Conservation (phyloP, 768 basidiomycete genomes). For the Tubosaeta brunneosetosa region DNA sequence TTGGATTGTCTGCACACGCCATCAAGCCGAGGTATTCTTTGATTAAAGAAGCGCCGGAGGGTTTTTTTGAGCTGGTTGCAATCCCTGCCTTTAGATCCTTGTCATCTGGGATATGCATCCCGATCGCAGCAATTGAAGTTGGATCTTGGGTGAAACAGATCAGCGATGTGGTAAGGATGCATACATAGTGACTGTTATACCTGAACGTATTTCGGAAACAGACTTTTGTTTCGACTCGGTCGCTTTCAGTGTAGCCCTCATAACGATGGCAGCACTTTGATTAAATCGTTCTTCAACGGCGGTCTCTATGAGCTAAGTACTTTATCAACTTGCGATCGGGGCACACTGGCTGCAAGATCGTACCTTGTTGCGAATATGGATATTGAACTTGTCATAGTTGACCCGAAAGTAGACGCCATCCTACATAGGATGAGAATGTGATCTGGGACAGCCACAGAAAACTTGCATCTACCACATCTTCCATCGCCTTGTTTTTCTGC, state of each 20-base stretch:
- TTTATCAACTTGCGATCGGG: slow-evolving; percentile 11
- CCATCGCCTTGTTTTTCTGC: slow-evolving; percentile 44
- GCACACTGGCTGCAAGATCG: slow-evolving; percentile 15
- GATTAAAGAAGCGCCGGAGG: slow-evolving; percentile 52
- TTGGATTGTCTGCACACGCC: slow-evolving; percentile 79
- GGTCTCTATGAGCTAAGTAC: slow-evolving; percentile 63
- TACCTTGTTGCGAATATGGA: slow-evolving; percentile 84
- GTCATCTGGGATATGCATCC: slow-evolving; percentile 59
- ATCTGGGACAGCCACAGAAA: neutral
- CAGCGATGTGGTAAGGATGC: neutral
- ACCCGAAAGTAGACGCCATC: slow-evolving; percentile 76
- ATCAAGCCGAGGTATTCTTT: slow-evolving; percentile 82
- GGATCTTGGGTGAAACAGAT: slow-evolving; percentile 42
- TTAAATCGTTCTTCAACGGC: slow-evolving; percentile 82
- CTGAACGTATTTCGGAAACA: slow-evolving; percentile 60
- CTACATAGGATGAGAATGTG: slow-evolving; percentile 32
- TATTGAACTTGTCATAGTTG: slow-evolving; percentile 84
- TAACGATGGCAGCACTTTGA: slow-evolving; percentile 60
- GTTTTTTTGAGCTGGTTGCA: slow-evolving; percentile 49
- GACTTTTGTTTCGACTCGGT: slow-evolving; percentile 61
- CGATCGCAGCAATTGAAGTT: slow-evolving; percentile 60
- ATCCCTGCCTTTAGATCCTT: slow-evolving; percentile 61
- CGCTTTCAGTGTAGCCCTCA: slow-evolving; percentile 66
- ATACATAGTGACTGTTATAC: slow-evolving; percentile 31
- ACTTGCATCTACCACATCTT: slow-evolving; percentile 64